Evolutionary conservation across 805 yeast species (phyloP).

Genomic region (Wickerhamiella nectarea): DNA sequence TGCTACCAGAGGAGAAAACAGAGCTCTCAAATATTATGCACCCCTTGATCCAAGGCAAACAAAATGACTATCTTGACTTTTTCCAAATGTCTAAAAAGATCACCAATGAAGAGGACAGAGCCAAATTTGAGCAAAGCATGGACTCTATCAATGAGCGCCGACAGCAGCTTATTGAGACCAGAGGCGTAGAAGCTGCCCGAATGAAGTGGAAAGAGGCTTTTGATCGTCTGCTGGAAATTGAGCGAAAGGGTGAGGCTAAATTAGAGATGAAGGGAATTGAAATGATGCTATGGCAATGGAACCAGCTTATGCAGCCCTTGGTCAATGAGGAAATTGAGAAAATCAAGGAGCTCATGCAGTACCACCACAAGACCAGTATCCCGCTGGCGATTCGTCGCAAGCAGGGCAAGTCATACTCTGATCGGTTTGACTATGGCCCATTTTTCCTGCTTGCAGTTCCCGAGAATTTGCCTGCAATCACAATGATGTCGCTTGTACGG

Average conservation of each 20-base stretch:
- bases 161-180: constrained; percentile 60
- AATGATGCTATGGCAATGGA: constrained; percentile 75
- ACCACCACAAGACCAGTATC: constrained; percentile 14
- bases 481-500: constrained; percentile 70
- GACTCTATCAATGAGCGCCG: constrained; percentile 62
- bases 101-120: constrained; percentile 30
- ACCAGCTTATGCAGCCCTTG: constrained; percentile 53
- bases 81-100: constrained; percentile 50
- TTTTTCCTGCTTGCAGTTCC: constrained; percentile 59
- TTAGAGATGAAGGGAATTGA: constrained; percentile 39
- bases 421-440: constrained; percentile 49
- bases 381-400: constrained; percentile 14
- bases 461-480: constrained; percentile 68
- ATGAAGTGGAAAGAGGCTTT: constrained; percentile 79
- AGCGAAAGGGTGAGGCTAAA: constrained; percentile 31
- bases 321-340: constrained; percentile 51
- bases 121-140: constrained; percentile 47
- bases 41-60: constrained; percentile 22
- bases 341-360: constrained; percentile 34
- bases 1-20: constrained; percentile 20
- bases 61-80: constrained; percentile 37
- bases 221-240: constrained; percentile 28
- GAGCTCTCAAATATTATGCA: constrained; percentile 7
- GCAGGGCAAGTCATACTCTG: constrained; percentile 16
- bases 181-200: constrained; percentile 73